Evolutionary conservation across 2,329 filamentous ascomycete species (phyloP), one percentile per base, ranked within the genome.

Genomic region (Pseudogymnoascus sp.): DNA sequence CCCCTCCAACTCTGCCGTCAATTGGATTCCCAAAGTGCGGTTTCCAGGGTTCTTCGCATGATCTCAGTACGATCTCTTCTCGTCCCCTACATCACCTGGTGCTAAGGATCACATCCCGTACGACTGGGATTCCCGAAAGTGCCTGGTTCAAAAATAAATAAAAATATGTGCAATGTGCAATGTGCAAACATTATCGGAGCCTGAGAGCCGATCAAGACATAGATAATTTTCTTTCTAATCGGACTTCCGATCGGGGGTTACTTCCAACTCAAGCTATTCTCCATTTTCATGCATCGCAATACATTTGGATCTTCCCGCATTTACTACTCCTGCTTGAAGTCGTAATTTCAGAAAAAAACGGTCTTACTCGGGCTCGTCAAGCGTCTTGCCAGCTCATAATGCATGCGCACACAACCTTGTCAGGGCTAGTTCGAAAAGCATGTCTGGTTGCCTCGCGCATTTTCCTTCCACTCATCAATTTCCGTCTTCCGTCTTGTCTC

Each of bases 301-400:
- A 60, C 38, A 60, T 60, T 60, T 60, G 34, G 36, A 60, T 60
- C 59, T 38, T 40, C 59, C 38, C 38, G 59, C 59, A 60, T 38
- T 60, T 60, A 60, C 38, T 42, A 60, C 38, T 60, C 14, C 34
- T 60, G 11, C 34, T 60, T 60, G 34, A 25, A 60, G 59, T 42
- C 36, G 59, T 60, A 60, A 60, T 60, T 42, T 25, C 36, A 60
- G 59, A 60, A 31, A 36, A 78, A 79, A 79, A 78, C 76, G 77
- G 77, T 75, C 79, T 77, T 75, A 74, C 74, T 76, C 72, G 74
- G 79, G 80, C 82, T 81, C 80, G 78, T 81, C 78, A 79, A 82
- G 78, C 78, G 83, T 82, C 84, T 76, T 89, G 87, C 85, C 87
- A 89, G 84, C 87, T 86, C 87, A 89, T 89, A 85, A 76, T 89